These are phyloP conservation scores for Tolypocladium sp. DNA, from an alignment of 2,329 filamentous ascomycete genomes.

Conservation along the genomic window DNA sequence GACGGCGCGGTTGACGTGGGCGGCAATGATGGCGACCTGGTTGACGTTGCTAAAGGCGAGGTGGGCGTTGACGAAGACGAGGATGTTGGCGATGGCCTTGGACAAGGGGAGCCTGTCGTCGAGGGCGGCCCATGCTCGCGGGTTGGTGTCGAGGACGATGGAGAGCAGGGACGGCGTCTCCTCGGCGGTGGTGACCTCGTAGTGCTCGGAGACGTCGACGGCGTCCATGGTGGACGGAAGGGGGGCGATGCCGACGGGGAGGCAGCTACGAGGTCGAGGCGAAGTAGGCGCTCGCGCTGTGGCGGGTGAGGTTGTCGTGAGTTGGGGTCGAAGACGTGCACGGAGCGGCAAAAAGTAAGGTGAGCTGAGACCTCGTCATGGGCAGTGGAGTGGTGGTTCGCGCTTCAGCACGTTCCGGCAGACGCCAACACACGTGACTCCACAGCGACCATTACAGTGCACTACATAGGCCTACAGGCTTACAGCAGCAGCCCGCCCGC, in stretches of 20 bases:
- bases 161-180: constrained; percentile 74
- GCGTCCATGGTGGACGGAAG: constrained; percentile 34
- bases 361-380: neutral
- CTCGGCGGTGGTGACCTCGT: constrained; percentile 43
- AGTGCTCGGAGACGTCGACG: constrained; percentile 51
- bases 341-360: neutral
- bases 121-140: constrained; percentile 82
- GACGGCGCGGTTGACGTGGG: constrained; percentile 74
- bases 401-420: neutral
- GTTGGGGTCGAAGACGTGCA: neutral
- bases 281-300: neutral
- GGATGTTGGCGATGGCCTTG: constrained; percentile 74
- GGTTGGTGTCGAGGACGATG: constrained; percentile 92
- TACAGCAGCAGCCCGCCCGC: too few relatives aligned
- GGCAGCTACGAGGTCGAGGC: constrained; percentile 22
- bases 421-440: constrained; percentile 1
- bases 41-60: constrained; percentile 90
- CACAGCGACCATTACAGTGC: neutral
- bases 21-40: constrained; percentile 83
- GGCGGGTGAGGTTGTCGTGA: neutral
- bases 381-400: neutral
- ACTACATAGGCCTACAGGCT: too few relatives aligned
- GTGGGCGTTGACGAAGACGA: constrained; percentile 96
- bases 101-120: constrained; percentile 67
- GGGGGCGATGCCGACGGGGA: constrained; percentile 9